Percentiles rank a stretch among this genome's conserved stretches.
Conservation (phyloP, 768 basidiomycete genomes). For the Tephrocybe rancida region DNA sequence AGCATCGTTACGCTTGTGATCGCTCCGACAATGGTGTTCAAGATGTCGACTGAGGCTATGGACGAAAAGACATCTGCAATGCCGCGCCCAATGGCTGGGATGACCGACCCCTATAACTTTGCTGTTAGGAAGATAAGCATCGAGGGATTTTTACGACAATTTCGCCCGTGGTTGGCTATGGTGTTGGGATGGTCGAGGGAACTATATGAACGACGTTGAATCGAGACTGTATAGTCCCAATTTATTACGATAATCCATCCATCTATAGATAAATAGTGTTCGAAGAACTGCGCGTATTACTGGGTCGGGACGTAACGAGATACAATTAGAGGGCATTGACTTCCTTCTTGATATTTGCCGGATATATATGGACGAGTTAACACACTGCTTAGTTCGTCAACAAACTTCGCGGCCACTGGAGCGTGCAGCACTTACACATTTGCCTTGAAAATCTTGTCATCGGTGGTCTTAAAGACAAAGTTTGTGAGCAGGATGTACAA, state of each 20-base stretch:
- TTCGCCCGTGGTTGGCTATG: neutral
- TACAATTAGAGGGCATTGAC: slow-evolving; percentile 63
- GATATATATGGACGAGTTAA: slow-evolving; percentile 65
- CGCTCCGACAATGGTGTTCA: slow-evolving; percentile 57
- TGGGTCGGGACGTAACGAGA: slow-evolving; percentile 29
- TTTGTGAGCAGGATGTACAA: slow-evolving; percentile 68
- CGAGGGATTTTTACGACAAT: neutral
- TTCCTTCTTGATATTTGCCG: slow-evolving; percentile 57
- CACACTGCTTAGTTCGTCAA: slow-evolving; percentile 40
- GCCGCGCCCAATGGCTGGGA: slow-evolving; percentile 63
- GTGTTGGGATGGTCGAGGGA: too few relatives aligned
- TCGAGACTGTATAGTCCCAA: too few relatives aligned
- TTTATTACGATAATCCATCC: too few relatives aligned
- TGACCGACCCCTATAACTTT: slow-evolving; percentile 50
- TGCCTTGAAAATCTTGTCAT: slow-evolving; percentile 53
- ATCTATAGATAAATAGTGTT: neutral
- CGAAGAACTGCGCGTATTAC: neutral
- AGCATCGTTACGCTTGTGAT: slow-evolving; percentile 46
- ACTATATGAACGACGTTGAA: too few relatives aligned
- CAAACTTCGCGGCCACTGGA: neutral
- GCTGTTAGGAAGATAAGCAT: neutral
- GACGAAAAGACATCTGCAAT: slow-evolving; percentile 41
- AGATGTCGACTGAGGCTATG: slow-evolving; percentile 29
- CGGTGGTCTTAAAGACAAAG: slow-evolving; percentile 61
- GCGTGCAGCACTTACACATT: slow-evolving; percentile 55